A percentile compares a stretch with the other conserved stretches of the same genome.
Conservation (phyloP, 2,329 filamentous ascomycete species). For the Macrophomina tecta region DNA sequence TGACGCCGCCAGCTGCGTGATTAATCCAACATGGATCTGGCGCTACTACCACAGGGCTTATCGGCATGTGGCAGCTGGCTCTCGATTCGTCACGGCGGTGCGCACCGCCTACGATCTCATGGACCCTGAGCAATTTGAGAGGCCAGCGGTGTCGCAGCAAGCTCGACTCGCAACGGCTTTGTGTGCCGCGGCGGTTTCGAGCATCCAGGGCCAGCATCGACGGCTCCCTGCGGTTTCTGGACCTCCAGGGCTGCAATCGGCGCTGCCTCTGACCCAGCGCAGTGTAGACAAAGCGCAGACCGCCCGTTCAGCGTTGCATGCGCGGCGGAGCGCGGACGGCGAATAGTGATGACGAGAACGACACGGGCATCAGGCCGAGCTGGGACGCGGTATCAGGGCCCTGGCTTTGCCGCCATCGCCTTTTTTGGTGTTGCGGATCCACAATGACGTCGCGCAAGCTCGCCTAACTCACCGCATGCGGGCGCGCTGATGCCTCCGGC, state of each 20-base stretch:
- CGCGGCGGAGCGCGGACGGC: constrained; percentile 10
- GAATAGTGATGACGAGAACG: constrained; percentile 13
- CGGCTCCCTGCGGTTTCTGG: not conserved
- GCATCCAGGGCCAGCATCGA: not conserved
- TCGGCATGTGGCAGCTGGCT: constrained; percentile 19
- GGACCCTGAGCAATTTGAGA: constrained; percentile 16
- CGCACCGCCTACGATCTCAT: constrained; percentile 20
- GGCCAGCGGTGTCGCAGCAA: not conserved
- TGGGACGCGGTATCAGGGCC: constrained; percentile 24
- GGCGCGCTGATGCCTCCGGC: constrained; percentile 18
- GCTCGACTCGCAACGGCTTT: constrained; percentile 11
- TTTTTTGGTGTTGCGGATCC: constrained; percentile 25
- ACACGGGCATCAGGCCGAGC: constrained; percentile 18
- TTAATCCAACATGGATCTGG: constrained; percentile 27
- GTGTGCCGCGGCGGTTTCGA: constrained; percentile 4
- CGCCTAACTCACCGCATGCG: constrained; percentile 26
- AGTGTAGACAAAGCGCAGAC: constrained; percentile 7
- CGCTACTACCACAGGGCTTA: constrained; percentile 23
- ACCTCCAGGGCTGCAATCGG: constrained; percentile 3
- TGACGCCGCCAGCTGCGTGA: constrained; percentile 27
- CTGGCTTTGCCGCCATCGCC: constrained; percentile 22
- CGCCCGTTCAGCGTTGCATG: constrained; percentile 24
- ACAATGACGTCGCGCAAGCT: constrained; percentile 24
- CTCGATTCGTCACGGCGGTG: constrained; percentile 12
- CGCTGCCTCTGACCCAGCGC: constrained; percentile 4